Base-by-base conservation (phyloP, 805 yeast species). In the Isabelozyma heimii region DNA sequence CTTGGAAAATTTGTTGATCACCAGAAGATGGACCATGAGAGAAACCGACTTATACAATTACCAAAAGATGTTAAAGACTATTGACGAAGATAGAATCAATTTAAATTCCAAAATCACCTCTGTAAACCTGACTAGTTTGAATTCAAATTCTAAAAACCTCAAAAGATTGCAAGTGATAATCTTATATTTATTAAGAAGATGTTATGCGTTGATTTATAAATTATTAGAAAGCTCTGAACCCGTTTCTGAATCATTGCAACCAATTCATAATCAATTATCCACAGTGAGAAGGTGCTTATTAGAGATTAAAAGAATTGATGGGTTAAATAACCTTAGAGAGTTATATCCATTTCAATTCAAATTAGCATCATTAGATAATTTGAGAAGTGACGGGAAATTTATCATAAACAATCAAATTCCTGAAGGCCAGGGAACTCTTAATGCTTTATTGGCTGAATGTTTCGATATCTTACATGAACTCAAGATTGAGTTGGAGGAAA, bases 341-440 rank as follows among this genome's bases (percentile, higher is more conserved):
- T 75, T 94, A 47, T 94, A 91, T 61, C 99, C 99, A 6, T 94
- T 89, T 65, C 98, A 94, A 69, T 82, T 94, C 83, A 94, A 94
- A 69, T 76, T 94, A 48, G 94, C 95, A 2, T 85, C 94, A 13
- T 77, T 94, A 51, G 99, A 94, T 65, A 88, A 91, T 60, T 63
- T 87, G 61, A 82, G 97, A 61, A 77, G 72, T 12, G 98, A 94
- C 64, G 99, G 99, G 7, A 92, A 89, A 72, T 94, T 94, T 60
- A 83, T 87, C 61, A 87, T 90, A 42, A 89, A 88, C 52, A 89
- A 84, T 45, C 88, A 89, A 54, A 87, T 94, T 40, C 99, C 99
- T 2, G 98, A 94, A 65, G 99, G 99, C 10, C 99, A 94, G 69
- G 99, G 97, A 5, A 83, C 96, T n/a, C 75, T 94, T 53, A 91